Evolutionary conservation across 2,329 filamentous ascomycete genomes (phyloP), one percentile per base, ranked within the genome.

Genomic region (Aspergillus alliaceus): DNA sequence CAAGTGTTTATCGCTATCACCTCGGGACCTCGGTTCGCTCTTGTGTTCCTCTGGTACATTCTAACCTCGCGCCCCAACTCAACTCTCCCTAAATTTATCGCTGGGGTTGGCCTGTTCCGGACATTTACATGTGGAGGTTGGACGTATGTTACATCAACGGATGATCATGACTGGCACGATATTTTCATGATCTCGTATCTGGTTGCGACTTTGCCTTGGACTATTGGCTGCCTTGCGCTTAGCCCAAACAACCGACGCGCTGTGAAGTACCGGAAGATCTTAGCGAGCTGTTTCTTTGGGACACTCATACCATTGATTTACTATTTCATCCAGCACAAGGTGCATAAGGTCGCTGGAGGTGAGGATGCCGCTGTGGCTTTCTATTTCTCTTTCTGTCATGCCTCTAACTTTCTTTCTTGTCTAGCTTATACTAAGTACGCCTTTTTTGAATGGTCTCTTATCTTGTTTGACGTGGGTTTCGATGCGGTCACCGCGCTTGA

Each of bases 131-230:
- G 95, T 71, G 95, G 93, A 66, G 95, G 95, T 58, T 99, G 95
- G 93, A 97, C 95, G 53, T 99, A 98, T 75, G 87, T 99, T 60
- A 99, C 95, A 25, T 98, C 95, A 60, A 99, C 95, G 42, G 95
- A 99, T 73, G 91, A 98, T 73, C 95, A 99, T 75, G 87, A 96
- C 76, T 98, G 92, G 93, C 95, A 99, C 74, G 95, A 99, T 71
- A 93, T 98, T 61, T 93, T 99, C 74, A 99, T 99, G 95, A 97
- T 99, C 66, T 96, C 92, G 14, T 99, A 99, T 75, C 82, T 99
- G 55, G 88, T 99, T 46, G 90, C 91, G 32, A 98, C 95, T 2
- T 81, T 99, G 53, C 95, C 95, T 2, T 99, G 95, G 95, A 99
- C 93, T 2, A 75, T 91, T 48, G 95, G 95, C 49, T 97, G 93